Percentiles rank a stretch among this genome's conserved stretches.
These are phyloP conservation scores for Rachicladosporium sp. DNA, from an alignment of 2,329 filamentous ascomycete genomes.

Conservation along the genomic window DNA sequence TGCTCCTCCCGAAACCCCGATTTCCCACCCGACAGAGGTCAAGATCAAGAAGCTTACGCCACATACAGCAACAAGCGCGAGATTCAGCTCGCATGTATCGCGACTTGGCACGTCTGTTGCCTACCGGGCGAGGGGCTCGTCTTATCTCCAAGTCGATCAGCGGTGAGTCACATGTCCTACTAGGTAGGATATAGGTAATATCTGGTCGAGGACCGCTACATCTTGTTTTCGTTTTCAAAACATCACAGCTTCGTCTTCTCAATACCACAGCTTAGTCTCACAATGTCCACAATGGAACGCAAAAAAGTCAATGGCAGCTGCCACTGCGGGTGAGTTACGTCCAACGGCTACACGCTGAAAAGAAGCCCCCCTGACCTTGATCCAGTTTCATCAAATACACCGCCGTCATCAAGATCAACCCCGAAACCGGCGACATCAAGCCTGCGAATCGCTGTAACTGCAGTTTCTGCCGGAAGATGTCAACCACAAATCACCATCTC, in stretches of 20 bases:
- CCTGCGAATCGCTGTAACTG: constrained; percentile 5
- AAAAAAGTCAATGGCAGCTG: constrained; percentile 3
- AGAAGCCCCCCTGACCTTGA: neutral
- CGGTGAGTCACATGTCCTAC: neutral
- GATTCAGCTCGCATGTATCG: too few species aligned
- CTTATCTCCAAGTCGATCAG: too few species aligned
- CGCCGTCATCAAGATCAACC: neutral
- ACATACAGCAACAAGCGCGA: too few species aligned
- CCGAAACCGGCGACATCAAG: neutral
- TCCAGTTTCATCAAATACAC: constrained; percentile 6
- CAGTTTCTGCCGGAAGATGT: constrained; percentile 5
- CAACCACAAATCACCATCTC: constrained; percentile 1
- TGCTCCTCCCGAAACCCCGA: too few species aligned
- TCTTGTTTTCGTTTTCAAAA: too few species aligned
- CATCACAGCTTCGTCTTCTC: too few species aligned
- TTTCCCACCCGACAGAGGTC: too few species aligned
- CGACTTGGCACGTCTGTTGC: too few species aligned
- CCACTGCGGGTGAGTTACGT: constrained; percentile 4
- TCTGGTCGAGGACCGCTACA: neutral
- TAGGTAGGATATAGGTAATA: too few species aligned
- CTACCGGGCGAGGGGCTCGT: too few species aligned
- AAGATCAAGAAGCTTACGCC: too few species aligned
- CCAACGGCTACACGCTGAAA: neutral
- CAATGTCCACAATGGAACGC: constrained; percentile 1
- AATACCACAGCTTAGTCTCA: neutral